Evolutionary conservation across 768 basidiomycete species (phyloP), one percentile per base, ranked within the genome.

Genomic region (Suillus subaureus): DNA sequence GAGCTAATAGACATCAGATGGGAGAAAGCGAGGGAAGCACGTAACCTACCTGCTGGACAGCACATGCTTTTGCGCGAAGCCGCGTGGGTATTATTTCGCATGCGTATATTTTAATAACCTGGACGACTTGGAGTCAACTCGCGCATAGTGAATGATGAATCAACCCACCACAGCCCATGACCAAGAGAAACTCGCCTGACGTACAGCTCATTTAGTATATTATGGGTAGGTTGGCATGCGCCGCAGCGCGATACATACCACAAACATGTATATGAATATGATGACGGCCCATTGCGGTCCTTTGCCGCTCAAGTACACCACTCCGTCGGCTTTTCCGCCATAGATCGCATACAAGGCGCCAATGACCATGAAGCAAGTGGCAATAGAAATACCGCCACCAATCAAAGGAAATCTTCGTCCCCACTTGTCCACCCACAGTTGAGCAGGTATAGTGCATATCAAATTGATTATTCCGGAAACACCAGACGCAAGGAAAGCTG

Each of bases 401-500:
- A 86, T 79, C 71, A 79, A 74, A 6, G 83, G 73, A 12, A 73
- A 70, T 49, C 31, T 76, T 55, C 76, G 70, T 56, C 65, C 71
- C 79, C 80, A 83, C 66, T 73, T 78, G 60, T 83, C 83, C 21
- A 79, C 75, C 60, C 73, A 79, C 54, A 79, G 62, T 65, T 80
- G 81, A 13, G 78, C 73, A 3, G 75, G 71, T 57, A 83, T 75
- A 7, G 81, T 82, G 51, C 75, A 72, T 18, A 73, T 73, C 23
- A 85, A 66, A 65, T 80, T 81, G 42, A 83, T 68, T 47, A 86
- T 74, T 37, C 84, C 85, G 1, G 82, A 81, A 15, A 85, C 75
- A 5, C 83, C 85, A 1, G 83, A 83, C 0, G 83, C 83, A 40
- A 85, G 76, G 73, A 86, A 85, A 3, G 82, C 78, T 3, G 83